phyloP scores from a whole-genome alignment of 2,329 filamentous ascomycete species.

The Pestalotiopsis sp. region DNA sequence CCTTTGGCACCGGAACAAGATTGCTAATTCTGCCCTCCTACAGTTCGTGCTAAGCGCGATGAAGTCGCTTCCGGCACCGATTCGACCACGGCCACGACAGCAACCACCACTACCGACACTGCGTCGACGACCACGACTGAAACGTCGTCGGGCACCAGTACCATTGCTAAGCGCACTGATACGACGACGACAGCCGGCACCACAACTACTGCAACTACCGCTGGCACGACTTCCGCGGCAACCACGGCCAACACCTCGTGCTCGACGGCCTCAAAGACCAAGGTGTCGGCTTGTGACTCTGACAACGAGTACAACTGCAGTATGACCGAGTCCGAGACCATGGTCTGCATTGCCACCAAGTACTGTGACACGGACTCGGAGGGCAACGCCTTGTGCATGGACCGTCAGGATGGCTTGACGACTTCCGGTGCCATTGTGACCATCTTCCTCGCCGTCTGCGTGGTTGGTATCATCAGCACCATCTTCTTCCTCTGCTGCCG shows the following conservation, averaged over 20 bases:
- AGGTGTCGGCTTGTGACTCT: constrained; percentile 44
- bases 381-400: constrained; percentile 48
- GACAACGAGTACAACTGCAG: constrained; percentile 43
- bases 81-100: neutral
- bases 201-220: constrained; percentile 15
- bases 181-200: constrained; percentile 11
- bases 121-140: neutral
- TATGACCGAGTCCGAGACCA: constrained; percentile 34
- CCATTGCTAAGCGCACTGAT: constrained; percentile 13
- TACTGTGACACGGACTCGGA: constrained; percentile 46
- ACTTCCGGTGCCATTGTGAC: constrained; percentile 49
- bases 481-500: constrained; percentile 56
- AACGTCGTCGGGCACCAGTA: constrained; percentile 1
- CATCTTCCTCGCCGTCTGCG: constrained; percentile 47
- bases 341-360: constrained; percentile 45
- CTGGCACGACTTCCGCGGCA: constrained; percentile 15
- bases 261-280: constrained; percentile 35
- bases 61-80: neutral
- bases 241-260: constrained; percentile 16
- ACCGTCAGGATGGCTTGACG: constrained; percentile 38
- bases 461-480: constrained; percentile 39
- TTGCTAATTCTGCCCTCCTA: neutral
- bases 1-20: neutral
- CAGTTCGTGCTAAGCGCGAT: neutral
- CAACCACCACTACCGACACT: neutral